These are phyloP conservation scores for Candida andamanensis DNA, from an alignment of 805 yeast genomes.

Conservation along the genomic window DNA sequence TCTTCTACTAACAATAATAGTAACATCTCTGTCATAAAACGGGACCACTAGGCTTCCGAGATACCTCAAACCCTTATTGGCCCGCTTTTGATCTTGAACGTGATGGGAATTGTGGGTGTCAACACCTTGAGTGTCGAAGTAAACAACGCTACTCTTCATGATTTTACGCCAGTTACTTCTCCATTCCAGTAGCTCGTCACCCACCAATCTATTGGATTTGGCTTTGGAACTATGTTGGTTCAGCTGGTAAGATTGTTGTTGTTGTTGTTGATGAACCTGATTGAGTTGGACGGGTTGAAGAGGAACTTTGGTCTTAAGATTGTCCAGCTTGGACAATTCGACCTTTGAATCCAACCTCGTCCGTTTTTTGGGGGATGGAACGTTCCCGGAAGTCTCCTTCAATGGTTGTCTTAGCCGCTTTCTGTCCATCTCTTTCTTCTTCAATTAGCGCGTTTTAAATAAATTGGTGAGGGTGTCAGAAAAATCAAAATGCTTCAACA, in stretches of 20 bases:
- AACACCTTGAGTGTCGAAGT: constrained; percentile 53
- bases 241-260: constrained; percentile 1
- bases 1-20: constrained; percentile 76
- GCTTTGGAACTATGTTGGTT: constrained; percentile 3
- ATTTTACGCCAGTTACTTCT: constrained; percentile 60
- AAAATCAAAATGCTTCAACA: constrained; percentile 35
- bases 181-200: constrained; percentile 52
- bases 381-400: constrained; percentile 36
- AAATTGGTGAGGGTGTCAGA: too few relatives aligned
- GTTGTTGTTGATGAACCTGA: constrained; percentile 2
- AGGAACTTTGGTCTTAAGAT: not conserved
- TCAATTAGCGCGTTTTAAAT: not conserved
- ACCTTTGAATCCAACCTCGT: constrained; percentile 5
- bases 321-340: not conserved
- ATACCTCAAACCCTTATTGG: constrained; percentile 39
- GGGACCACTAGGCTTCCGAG: constrained; percentile 46
- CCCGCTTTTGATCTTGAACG: constrained; percentile 36
- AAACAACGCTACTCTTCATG: constrained; percentile 54
- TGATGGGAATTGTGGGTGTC: constrained; percentile 32
- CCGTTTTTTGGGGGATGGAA: constrained; percentile 33
- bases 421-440: constrained; percentile 6
- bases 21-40: constrained; percentile 50
- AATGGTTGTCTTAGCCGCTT: constrained; percentile 24
- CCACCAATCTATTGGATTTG: constrained; percentile 29
- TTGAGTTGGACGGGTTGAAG: not conserved